Base-by-base conservation (phyloP, 73 alveolate genomes). In the Breviolum minutum region DNA sequence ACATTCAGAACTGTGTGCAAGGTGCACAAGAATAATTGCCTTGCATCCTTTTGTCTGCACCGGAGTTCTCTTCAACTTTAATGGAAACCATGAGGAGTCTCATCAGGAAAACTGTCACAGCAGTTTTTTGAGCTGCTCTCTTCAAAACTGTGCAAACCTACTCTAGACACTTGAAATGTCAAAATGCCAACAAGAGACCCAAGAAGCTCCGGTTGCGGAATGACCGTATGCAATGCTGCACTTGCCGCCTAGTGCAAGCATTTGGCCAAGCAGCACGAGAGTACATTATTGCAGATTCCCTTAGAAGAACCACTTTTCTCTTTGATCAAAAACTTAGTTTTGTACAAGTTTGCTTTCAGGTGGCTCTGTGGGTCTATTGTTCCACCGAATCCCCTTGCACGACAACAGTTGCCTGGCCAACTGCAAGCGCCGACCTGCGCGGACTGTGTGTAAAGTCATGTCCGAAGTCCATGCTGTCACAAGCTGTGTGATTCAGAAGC, bases 141-240 rank as follows among this genome's bases (percentile, higher is more conserved):
- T 68, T 22, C 17, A 68, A 68, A 68, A 17, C 77, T 22, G n/a
- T 68, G n/a, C 24, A 22, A 14, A 68, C 1, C 77, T 68, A 14
- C 24, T 68, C 24, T 68, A 22, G n/a, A 68, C 6, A 14, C 77
- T 68, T 68, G 77, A 22, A 68, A 22, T 22, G 24, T 68, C 24
- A 17, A 22, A 14, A 14, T 68, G 17, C 77, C 17, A 17, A 68
- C 77, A 79, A 79, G 66, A 79, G 64, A 30, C 87, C 87, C 87
- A 32, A 81, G 90, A 17, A 81, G 69, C 60, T 81, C 90, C 20
- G 90, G 90, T 24, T 81, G 90, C 60, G 90, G 90, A 54, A 81
- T 40, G 32, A 81, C 90, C 29, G 90, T 81, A 48, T 81, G 90
- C 71, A 81, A 81, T 12, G 90, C 90, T 9, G 24, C 69, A 32